A percentile compares a stretch with the other conserved stretches of the same genome.
phyloP scores from a whole-genome alignment of 495 filamentous ascomycete genomes.

The Cladorrhinum samala region DNA sequence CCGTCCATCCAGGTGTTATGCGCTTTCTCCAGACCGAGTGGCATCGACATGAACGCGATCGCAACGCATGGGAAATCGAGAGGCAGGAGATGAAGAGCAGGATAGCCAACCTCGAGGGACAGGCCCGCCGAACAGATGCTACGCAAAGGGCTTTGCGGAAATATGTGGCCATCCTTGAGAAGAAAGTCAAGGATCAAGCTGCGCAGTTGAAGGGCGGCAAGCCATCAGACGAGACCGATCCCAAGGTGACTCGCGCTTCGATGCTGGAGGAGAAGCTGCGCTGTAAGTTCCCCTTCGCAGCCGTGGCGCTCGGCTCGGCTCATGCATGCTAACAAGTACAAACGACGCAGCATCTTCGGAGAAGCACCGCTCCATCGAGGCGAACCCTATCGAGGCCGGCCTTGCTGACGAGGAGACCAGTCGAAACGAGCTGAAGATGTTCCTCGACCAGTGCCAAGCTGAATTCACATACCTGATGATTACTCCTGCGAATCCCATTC shows the following conservation, averaged over 20 bases:
- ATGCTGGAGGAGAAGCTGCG: constrained; percentile 44
- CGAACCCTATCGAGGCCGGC: constrained; percentile 19
- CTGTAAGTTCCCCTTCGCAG: constrained; percentile 23
- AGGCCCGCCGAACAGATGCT: constrained; percentile 74
- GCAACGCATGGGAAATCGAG: constrained; percentile 99
- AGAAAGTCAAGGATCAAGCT: constrained; percentile 72
- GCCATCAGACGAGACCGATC: constrained; percentile 17
- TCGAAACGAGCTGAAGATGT: constrained; percentile 53
- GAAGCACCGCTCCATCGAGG: constrained; percentile 10
- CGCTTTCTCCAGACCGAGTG: constrained; percentile 98
- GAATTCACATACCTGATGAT: constrained; percentile 62
- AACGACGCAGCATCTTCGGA: constrained; percentile 26
- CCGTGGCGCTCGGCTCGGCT: too few relatives aligned
- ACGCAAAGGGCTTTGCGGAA: constrained; percentile 81
- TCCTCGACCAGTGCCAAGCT: constrained; percentile 56
- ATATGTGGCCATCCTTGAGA: constrained; percentile 86
- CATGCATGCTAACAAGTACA: too few relatives aligned
- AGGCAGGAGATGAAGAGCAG: constrained; percentile 97
- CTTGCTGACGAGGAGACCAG: constrained; percentile 46
- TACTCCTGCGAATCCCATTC: constrained; percentile 55
- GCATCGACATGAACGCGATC: constrained; percentile 96
- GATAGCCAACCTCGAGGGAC: constrained; percentile 92
- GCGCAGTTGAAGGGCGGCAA: constrained; percentile 36
- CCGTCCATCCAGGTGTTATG: constrained; percentile 98
- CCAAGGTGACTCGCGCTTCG: constrained; percentile 41